Evolutionary conservation across 257 asterid species (phyloP).

Genomic region (Solanum gracilifrons): DNA sequence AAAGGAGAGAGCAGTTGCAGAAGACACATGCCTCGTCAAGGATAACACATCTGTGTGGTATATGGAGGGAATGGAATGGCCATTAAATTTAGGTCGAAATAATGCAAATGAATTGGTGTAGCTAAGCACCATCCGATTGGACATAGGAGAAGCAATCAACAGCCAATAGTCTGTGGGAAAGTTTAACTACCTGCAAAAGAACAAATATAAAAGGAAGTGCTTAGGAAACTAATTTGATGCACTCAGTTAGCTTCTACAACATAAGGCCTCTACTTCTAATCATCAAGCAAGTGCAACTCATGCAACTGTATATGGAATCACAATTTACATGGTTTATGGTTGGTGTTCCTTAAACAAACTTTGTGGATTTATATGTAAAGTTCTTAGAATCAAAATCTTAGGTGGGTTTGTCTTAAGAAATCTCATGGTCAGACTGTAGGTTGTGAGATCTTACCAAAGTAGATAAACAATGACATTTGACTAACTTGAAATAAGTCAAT

Average conservation of each 20-base stretch:
- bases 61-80: not conserved
- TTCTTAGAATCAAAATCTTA: not conserved
- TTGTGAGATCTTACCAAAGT: not conserved
- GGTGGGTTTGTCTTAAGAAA: not conserved
- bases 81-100: not conserved
- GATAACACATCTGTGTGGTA: not conserved
- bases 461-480: not conserved
- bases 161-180: not conserved
- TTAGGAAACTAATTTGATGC: not conserved
- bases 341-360: not conserved
- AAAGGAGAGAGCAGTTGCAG: not conserved
- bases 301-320: not conserved
- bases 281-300: not conserved
- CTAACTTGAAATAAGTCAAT: not conserved
- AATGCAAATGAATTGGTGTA: not conserved
- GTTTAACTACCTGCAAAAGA: not conserved
- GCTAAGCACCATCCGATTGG: not conserved
- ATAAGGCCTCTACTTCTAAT: not conserved
- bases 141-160: not conserved
- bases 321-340: not conserved
- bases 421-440: not conserved
- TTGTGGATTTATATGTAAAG: not conserved
- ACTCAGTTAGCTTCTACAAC: not conserved
- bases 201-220: not conserved
- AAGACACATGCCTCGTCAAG: not conserved